Conservation (phyloP, 495 filamentous ascomycete genomes). For the Astrothelium subdiscretum region DNA sequence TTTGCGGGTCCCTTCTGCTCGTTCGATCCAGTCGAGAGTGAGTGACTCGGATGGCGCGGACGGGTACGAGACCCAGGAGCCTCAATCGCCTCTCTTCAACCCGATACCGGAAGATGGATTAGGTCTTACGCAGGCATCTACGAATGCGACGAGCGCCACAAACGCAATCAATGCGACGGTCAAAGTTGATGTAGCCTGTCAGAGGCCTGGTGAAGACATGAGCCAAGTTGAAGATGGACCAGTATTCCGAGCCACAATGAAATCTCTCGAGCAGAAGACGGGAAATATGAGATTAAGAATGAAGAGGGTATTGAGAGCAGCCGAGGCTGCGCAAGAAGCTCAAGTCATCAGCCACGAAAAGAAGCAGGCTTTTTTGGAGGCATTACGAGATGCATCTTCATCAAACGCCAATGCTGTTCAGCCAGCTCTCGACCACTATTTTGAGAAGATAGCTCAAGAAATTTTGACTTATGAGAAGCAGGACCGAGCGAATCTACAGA, state of each 20-base stretch:
- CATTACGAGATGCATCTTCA: conserved; percentile 72
- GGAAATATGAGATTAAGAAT: conserved; percentile 86
- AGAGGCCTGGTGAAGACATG: conserved; percentile 78
- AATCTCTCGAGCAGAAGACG: conserved; percentile 90
- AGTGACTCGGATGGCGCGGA: conserved; percentile 47
- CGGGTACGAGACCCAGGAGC: conserved; percentile 43
- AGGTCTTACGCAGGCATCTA: conserved; percentile 29
- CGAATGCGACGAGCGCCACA: conserved; percentile 29
- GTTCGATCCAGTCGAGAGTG: conserved; percentile 61
- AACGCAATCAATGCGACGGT: conserved; percentile 44
- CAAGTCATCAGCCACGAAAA: conserved; percentile 78
- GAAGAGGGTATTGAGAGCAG: conserved; percentile 89
- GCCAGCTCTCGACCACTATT: conserved; percentile 94
- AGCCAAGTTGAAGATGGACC: conserved; percentile 84
- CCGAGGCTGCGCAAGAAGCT: conserved; percentile 70
- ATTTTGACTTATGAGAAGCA: conserved; percentile 78
- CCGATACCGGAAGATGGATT: conserved; percentile 33
- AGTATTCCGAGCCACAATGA: conserved; percentile 92
- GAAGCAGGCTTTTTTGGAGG: conserved; percentile 70
- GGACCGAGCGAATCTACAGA: conserved; percentile 75
- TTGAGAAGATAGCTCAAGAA: conserved; percentile 88
- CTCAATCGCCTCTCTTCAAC: conserved; percentile 52
- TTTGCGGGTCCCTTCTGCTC: conserved; percentile 67
- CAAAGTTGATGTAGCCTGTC: conserved; percentile 79
- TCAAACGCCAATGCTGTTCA: conserved; percentile 93